Percentiles rank a stretch among this genome's conserved stretches.
Conservation (phyloP, 2,329 filamentous ascomycete species). For the Penicillium fuscoglaucum region DNA sequence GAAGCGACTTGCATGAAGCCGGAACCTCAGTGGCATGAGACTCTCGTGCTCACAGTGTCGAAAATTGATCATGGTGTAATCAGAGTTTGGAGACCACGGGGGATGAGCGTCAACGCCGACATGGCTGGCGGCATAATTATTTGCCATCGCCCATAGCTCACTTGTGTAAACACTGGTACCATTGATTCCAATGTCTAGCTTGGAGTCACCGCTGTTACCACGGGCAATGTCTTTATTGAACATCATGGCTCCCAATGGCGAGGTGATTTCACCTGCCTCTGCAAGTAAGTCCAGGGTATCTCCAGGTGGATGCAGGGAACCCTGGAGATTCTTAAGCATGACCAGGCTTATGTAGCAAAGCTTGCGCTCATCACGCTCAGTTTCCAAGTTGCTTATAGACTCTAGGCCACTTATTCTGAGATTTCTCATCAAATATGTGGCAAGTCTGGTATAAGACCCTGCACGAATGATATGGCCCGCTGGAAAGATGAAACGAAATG, state of each 20-base stretch:
- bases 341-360: constrained; percentile 37
- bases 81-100: constrained; percentile 49
- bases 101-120: constrained; percentile 40
- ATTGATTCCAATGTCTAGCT: constrained; percentile 38
- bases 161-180: constrained; percentile 44
- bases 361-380: constrained; percentile 24
- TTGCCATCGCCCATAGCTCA: constrained; percentile 49
- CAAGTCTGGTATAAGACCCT: constrained; percentile 20
- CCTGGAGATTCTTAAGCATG: constrained; percentile 41
- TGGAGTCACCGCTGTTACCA: constrained; percentile 6
- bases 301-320: constrained; percentile 16
- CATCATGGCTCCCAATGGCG: constrained; percentile 6
- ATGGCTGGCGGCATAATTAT: constrained; percentile 45
- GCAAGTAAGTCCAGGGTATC: constrained; percentile 11
- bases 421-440: constrained; percentile 22
- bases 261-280: not conserved
- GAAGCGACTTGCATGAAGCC: constrained; percentile 49
- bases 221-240: not conserved
- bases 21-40: constrained; percentile 48
- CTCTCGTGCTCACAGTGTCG: constrained; percentile 52
- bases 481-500: not conserved
- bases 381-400: constrained; percentile 19
- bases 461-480: constrained; percentile 24
- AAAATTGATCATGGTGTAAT: constrained; percentile 49
- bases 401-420: constrained; percentile 15